These are phyloP conservation scores for Ceriops zippeliana DNA, from an alignment of 345 rosid species.

Conservation along the genomic window DNA sequence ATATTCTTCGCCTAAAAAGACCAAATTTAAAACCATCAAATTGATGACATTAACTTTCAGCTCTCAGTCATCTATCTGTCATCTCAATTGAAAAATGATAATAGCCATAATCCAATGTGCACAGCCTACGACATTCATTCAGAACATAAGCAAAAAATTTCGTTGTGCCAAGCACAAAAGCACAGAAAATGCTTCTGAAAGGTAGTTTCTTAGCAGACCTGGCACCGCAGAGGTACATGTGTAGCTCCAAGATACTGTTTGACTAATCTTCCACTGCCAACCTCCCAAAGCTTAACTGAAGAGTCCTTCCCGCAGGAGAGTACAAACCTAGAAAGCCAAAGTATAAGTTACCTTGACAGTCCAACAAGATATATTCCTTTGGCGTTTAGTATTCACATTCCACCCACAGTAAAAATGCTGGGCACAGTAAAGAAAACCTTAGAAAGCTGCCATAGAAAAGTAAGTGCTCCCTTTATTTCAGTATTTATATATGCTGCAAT, in stretches of 20 bases:
- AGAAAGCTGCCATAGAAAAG: not conserved
- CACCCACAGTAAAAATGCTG: too few relatives aligned
- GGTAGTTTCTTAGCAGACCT: constrained; percentile 37
- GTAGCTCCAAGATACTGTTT: constrained; percentile 73
- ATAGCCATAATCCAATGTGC: too few relatives aligned
- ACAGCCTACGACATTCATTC: too few relatives aligned
- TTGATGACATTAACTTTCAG: too few relatives aligned
- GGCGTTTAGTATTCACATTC: too few relatives aligned
- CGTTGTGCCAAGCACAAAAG: too few relatives aligned
- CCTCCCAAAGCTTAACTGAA: constrained; percentile 74
- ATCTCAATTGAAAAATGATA: too few relatives aligned
- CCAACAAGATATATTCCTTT: not conserved
- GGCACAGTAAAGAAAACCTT: too few relatives aligned
- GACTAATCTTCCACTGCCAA: constrained; percentile 68
- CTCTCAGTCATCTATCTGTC: too few relatives aligned
- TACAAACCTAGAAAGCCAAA: constrained; percentile 51
- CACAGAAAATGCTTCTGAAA: not conserved
- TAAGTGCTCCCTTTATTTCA: not conserved
- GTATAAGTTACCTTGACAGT: constrained; percentile 7
- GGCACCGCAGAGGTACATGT: constrained; percentile 57
- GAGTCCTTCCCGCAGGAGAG: constrained; percentile 85
- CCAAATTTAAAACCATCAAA: too few relatives aligned
- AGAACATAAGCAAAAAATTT: too few relatives aligned
- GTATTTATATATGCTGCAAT: not conserved
- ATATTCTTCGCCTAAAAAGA: too few relatives aligned